These are phyloP conservation scores for Kalmusia sp. DNA, from an alignment of 2,329 filamentous ascomycete genomes.

Conservation along the genomic window DNA sequence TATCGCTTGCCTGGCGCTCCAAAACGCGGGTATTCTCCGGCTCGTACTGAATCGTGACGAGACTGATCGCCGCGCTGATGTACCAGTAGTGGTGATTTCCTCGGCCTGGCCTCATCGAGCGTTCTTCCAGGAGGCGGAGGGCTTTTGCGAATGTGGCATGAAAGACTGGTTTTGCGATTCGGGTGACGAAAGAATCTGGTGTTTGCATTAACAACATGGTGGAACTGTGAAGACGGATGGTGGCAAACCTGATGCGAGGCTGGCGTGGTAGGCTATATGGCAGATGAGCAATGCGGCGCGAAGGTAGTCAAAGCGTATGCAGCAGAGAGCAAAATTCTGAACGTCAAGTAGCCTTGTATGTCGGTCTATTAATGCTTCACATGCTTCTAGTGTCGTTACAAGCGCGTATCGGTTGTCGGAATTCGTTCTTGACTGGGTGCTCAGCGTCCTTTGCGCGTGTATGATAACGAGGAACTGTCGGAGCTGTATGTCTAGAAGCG, in stretches of 20 bases:
- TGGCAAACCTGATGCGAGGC: not conserved
- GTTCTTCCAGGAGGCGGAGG: constrained; percentile 42
- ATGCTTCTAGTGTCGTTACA: constrained; percentile 18
- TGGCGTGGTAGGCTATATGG: constrained; percentile 26
- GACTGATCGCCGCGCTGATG: constrained; percentile 39
- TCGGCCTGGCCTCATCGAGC: constrained; percentile 40
- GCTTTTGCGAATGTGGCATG: constrained; percentile 26
- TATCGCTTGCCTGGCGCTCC: constrained; percentile 31
- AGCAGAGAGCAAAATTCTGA: constrained; percentile 21
- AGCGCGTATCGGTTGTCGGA: constrained; percentile 15
- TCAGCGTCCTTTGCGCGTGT: constrained; percentile 18
- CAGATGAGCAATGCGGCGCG: constrained; percentile 25
- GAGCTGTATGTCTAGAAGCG: constrained; percentile 34
- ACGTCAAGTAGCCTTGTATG: constrained; percentile 20
- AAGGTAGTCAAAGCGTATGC: constrained; percentile 28
- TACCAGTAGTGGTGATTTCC: constrained; percentile 47
- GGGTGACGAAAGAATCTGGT: constrained; percentile 17
- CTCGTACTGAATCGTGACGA: constrained; percentile 34
- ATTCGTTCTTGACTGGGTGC: not conserved
- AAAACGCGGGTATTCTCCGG: constrained; percentile 22
- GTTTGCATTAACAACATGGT: constrained; percentile 12
- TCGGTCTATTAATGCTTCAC: constrained; percentile 15
- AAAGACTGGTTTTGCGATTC: constrained; percentile 16
- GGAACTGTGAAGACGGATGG: no score
- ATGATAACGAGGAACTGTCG: constrained; percentile 34